A percentile compares a stretch with the other conserved stretches of the same genome.
Evolutionary conservation across 1,139 yeast genomes (phyloP).

Genomic region (Taiozyma onychis): DNA sequence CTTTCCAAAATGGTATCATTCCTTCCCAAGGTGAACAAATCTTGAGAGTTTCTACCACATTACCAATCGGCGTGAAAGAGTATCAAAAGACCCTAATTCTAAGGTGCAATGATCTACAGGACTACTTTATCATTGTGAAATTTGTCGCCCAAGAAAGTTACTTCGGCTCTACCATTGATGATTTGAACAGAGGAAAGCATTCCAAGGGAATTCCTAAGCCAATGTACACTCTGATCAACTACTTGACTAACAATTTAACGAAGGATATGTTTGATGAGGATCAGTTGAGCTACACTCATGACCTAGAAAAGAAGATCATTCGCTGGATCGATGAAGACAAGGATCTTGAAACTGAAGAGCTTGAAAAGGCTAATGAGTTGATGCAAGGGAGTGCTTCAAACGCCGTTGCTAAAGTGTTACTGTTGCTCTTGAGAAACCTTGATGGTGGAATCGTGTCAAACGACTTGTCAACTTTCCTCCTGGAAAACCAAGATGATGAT

Average conservation of each 20-base stretch:
- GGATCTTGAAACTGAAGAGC: conserved; percentile 16
- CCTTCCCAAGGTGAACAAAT: conserved; percentile 23
- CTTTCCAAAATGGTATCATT: conserved; percentile 13
- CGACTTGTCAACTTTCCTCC: conserved; percentile 26
- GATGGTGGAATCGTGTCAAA: conserved; percentile 37
- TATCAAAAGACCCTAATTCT: conserved; percentile 22
- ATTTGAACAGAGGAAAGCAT: conserved; percentile 15
- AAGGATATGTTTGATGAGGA: conserved; percentile 23
- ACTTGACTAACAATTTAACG: conserved; percentile 21
- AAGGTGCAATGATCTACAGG: conserved; percentile 25
- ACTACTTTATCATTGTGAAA: conserved; percentile 25
- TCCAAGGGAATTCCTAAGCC: conserved; percentile 26
- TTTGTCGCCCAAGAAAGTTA: conserved; percentile 20
- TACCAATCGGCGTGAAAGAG: conserved; percentile 24
- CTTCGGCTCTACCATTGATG: conserved; percentile 26
- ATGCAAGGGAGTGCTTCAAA: not conserved
- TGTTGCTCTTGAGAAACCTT: conserved; percentile 30
- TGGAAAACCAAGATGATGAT: conserved; percentile 13
- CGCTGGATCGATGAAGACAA: conserved; percentile 20
- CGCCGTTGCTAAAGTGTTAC: conserved; percentile 22
- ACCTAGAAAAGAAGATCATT: conserved; percentile 20
- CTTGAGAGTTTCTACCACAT: conserved; percentile 17
- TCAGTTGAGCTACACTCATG: conserved; percentile 16
- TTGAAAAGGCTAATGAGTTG: conserved; percentile 5
- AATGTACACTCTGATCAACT: conserved; percentile 24